Evolutionary conservation across 768 basidiomycete species (phyloP), one percentile per base, ranked within the genome.

Genomic region (Sarcomyxa edulis): DNA sequence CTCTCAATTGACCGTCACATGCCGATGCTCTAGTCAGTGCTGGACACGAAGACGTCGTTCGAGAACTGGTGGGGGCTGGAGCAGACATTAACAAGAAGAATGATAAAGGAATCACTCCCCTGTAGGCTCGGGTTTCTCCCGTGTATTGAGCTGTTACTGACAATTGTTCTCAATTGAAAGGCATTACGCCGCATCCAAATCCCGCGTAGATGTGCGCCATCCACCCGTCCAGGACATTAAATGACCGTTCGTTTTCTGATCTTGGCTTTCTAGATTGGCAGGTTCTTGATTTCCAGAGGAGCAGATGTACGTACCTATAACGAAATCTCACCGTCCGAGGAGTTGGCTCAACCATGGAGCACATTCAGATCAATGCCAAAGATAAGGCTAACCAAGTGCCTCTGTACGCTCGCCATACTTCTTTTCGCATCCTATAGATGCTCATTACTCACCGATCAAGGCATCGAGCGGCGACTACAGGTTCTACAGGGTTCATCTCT

Each of bases 381-480:
- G 95, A 99, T 69, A 83, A 81, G 49, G 92, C 94, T 29, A 92
- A 86, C 56, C 96, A 99, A 64, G 68, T 81, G 31, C 91, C 96
- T 39, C 71, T 99, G 82, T 92, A 52, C 35, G 86, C 48, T 29
- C 24, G 21, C 38, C 42, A 27, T 30, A 28, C 37, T 44, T 49
- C 47, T 38, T 48, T 35, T 49, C 50, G 37, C 33, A 39, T 50
- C 51, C 48, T 49, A 25, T 35, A 41, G 49, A 48, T 48, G 50
- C 38, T 44, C 48, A 45, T 44, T 33, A 31, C 23, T 16, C 8
- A 37, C 29, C 35, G 32, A 43, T 39, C 27, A 47, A 94, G 90
- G 36, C 96, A 99, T 62, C 85, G 96, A 44, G 96, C 96, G 32
- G 91, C 94, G 8, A 94, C 96, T 6, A 97, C 89, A 10, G 96